A percentile compares a stretch with the other conserved stretches of the same genome.
phyloP scores from a whole-genome alignment of 2,329 filamentous ascomycete species.

The Alternaria rosae region DNA sequence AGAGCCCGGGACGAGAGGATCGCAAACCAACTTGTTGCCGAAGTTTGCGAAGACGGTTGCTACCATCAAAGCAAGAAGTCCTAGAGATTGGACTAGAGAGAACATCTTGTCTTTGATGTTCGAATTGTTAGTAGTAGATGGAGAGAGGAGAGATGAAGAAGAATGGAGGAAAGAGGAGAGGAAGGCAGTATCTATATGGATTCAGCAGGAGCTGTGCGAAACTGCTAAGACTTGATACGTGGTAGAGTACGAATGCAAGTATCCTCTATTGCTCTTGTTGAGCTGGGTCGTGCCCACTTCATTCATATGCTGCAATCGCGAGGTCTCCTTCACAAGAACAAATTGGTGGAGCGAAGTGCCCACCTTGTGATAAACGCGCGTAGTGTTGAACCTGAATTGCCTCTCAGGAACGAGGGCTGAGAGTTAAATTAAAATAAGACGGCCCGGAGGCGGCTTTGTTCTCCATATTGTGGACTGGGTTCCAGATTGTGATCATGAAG shows the following conservation, averaged over 20 bases:
- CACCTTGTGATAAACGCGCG: background rate
- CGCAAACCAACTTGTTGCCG: background rate
- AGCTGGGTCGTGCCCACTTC: background rate
- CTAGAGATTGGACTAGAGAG: background rate
- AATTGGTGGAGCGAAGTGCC: background rate
- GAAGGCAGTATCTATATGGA: background rate
- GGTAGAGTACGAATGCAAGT: background rate
- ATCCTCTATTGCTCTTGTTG: background rate
- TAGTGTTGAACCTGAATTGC: background rate
- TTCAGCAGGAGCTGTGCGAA: background rate
- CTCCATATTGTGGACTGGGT: background rate
- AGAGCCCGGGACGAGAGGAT: background rate
- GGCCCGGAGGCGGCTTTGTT: background rate
- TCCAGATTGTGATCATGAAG: background rate
- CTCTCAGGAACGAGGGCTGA: background rate
- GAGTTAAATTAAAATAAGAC: background rate
- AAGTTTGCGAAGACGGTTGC: background rate
- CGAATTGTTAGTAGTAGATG: background rate
- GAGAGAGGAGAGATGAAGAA: background rate
- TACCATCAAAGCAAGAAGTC: background rate
- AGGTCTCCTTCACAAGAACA: background rate
- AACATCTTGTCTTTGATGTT: background rate
- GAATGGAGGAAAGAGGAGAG: background rate
- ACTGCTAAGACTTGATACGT: background rate
- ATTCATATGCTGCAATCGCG: background rate